phyloP scores from a whole-genome alignment of 2,329 filamentous ascomycete genomes.

The Proliferodiscus dingleyae region DNA sequence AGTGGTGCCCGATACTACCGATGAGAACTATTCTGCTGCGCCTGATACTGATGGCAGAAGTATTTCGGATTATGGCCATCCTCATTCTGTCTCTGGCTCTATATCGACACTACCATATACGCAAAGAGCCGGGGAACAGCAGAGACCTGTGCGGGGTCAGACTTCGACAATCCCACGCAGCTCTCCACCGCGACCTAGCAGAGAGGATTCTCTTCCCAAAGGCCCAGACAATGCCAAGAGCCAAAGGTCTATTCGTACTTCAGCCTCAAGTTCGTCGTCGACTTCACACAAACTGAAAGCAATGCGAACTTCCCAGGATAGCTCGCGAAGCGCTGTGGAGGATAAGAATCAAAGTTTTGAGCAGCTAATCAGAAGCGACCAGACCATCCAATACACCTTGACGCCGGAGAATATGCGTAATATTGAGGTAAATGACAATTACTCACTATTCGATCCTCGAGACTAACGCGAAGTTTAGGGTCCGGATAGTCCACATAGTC shows the following conservation, averaged over 20 bases:
- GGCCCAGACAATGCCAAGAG: constrained; percentile 12
- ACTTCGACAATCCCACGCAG: constrained; percentile 8
- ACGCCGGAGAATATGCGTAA: constrained; percentile 76
- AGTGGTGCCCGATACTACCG: constrained; percentile 26
- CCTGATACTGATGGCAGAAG: constrained; percentile 18
- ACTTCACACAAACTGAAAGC: constrained; percentile 43
- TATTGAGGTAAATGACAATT: constrained; percentile 63
- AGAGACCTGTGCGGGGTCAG: constrained; percentile 12
- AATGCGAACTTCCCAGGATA: constrained; percentile 55
- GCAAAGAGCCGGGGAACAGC: constrained; percentile 9
- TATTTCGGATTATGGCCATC: constrained; percentile 13
- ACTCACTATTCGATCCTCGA: no score
- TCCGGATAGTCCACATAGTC: constrained; percentile 15
- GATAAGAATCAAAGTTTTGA: constrained; percentile 68
- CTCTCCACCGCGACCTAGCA: constrained; percentile 14
- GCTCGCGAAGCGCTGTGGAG: constrained; percentile 42
- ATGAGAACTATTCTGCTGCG: constrained; percentile 26
- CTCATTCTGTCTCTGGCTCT: constrained; percentile 12
- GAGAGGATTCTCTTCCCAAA: constrained; percentile 13
- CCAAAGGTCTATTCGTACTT: constrained; percentile 35
- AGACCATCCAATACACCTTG: constrained; percentile 77
- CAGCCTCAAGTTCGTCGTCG: constrained; percentile 48
- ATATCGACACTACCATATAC: constrained; percentile 5
- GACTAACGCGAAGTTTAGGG: constrained; percentile 7
- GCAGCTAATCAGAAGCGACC: constrained; percentile 73